Evolutionary conservation across 1,284 basidiomycete genomes (phyloP), one percentile per base, ranked within the genome.

Genomic region (Sanghuangporus sanghuang): DNA sequence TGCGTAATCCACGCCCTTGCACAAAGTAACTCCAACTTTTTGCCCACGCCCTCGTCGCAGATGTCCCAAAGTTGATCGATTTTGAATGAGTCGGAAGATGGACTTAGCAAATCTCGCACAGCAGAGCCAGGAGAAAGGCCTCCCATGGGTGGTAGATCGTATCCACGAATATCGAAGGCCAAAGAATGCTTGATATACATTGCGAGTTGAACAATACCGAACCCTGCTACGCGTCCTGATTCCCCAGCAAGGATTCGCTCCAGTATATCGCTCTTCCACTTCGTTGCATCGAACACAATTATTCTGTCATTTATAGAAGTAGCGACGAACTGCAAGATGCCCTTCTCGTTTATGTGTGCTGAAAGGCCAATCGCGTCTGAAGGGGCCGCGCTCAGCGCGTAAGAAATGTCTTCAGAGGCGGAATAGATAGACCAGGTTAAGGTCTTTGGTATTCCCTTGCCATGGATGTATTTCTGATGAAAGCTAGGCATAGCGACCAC

Each of bases 1-100:
- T 69, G 73, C 7, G 75, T 71, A n/a, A 77, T 65, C 77, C 77
- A 78, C 16, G 77, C 76, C 59, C 75, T 71, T 55, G 76, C 65
- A 62, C 70, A 61, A 48, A 54, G 53, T 38, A 56, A 66, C 60
- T 67, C 58, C 62, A 73, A 1, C 72, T 54, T 35, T 74, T 67
- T 39, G 67, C 65, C 5, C 61, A 59, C 58, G 7, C 56, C 54
- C 23, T 66, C 50, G 2, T 49, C 12, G 14, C 35, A 14, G 7
- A 66, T 67, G 8, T 71, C 67, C 76, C 75, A 77, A 18, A 76
- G 63, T 3, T 50, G 63, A 21, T 73, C 65, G 4, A 77, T 64
- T 2, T 64, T 35, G 61, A 69, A 69, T 9, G 56, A 35, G 50
- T 71, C 53, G 0, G 66, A 69, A 6, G 7, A 38, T 1, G 21